A percentile compares a stretch with the other conserved stretches of the same genome.
Evolutionary conservation across 2,329 filamentous ascomycete species (phyloP).

Genomic region (Aureobasidium sp.): DNA sequence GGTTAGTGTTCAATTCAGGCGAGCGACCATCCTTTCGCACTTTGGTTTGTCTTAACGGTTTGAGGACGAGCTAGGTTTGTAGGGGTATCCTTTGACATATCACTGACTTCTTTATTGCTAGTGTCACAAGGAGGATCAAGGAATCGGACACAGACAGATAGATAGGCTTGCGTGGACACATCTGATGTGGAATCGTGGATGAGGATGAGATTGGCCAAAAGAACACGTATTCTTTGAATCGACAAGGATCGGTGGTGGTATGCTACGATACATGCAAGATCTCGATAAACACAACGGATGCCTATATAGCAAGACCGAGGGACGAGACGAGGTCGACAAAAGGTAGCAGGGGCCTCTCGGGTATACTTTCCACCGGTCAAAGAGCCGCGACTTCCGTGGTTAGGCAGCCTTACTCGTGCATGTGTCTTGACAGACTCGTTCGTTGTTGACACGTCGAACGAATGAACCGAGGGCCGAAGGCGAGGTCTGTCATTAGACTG

Average conservation of each 20-base stretch:
- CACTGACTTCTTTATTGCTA: neutral
- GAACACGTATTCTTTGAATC: neutral
- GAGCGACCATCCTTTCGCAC: neutral
- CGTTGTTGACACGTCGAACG: neutral
- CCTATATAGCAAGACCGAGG: neutral
- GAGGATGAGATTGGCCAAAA: neutral
- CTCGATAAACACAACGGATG: neutral
- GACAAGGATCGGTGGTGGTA: neutral
- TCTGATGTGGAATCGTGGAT: neutral
- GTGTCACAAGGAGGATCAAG: neutral
- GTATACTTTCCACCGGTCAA: neutral
- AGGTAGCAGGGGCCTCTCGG: neutral
- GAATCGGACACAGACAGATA: neutral
- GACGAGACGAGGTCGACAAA: neutral
- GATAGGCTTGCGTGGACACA: neutral
- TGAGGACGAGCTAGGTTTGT: no score
- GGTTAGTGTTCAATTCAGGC: neutral
- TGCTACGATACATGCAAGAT: neutral
- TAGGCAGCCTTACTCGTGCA: neutral
- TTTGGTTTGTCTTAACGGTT: neutral
- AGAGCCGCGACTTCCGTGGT: neutral
- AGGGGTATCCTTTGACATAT: neutral
- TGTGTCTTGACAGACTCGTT: neutral
- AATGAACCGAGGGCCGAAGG: neutral
- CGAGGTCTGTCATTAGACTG: neutral